Evolutionary conservation across 768 basidiomycete species (phyloP).

Genomic region (Rhodotorula graminis): DNA sequence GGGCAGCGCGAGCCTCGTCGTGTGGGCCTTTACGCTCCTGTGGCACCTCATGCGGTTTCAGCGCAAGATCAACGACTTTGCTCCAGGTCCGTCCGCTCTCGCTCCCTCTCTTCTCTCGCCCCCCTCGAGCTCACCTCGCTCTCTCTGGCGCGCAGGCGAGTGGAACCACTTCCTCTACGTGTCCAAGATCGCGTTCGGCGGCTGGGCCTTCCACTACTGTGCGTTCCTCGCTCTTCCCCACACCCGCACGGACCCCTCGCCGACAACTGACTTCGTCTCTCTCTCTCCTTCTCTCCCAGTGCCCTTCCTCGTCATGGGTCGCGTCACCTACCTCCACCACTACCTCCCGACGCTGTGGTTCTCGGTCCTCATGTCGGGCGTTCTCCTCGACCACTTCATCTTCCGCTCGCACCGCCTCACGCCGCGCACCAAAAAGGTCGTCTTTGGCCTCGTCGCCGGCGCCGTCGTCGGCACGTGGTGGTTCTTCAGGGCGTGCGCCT

Average conservation of each 20-base stretch:
- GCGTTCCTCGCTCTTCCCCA: conserved; percentile 43
- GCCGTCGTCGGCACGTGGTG: conserved; percentile 74
- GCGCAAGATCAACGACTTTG: conserved; percentile 86
- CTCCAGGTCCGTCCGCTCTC: conserved; percentile 58
- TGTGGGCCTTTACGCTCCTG: conserved; percentile 55
- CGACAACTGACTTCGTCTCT: no score
- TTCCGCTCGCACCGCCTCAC: conserved; percentile 68
- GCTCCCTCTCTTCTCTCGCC: not conserved
- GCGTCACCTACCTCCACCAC: conserved; percentile 82
- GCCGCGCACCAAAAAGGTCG: conserved; percentile 62
- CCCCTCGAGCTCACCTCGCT: not conserved
- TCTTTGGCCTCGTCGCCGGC: conserved; percentile 62
- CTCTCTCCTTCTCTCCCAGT: conserved; percentile 51
- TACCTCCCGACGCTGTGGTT: conserved; percentile 96
- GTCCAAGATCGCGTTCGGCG: conserved; percentile 80
- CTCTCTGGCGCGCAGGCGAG: conserved; percentile 55
- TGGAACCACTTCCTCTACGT: conserved; percentile 95
- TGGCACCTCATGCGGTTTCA: conserved; percentile 77
- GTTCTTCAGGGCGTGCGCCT: conserved; percentile 88
- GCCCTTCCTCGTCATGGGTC: conserved; percentile 87
- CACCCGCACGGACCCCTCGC: not conserved
- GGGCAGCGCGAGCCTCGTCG: conserved; percentile 61
- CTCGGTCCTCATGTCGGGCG: conserved; percentile 82
- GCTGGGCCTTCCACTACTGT: conserved; percentile 90
- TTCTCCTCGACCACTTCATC: conserved; percentile 86